These are phyloP conservation scores for Kluyveromyces lactis DNA, from an alignment of 805 yeast genomes.

Conservation along the genomic window DNA sequence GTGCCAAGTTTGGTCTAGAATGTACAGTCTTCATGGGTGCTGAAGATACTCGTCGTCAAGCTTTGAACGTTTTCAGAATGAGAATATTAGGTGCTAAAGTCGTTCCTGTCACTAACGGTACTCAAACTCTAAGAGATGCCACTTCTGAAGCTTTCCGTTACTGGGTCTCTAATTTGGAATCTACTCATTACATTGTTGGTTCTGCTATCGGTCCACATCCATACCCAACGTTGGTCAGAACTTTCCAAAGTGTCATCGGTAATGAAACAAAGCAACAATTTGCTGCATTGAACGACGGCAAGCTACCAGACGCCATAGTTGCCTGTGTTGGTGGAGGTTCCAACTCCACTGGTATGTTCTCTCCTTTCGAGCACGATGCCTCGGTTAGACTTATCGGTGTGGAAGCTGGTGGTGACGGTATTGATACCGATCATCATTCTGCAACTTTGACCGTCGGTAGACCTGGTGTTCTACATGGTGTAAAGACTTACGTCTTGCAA, in stretches of 20 bases:
- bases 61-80: slow-evolving; percentile 96
- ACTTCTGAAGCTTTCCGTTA: slow-evolving; percentile 92
- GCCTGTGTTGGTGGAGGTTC: slow-evolving; percentile 99
- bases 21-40: slow-evolving; percentile 99
- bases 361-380: slow-evolving; percentile 79
- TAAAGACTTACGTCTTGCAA: slow-evolving; percentile 87
- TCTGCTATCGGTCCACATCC: slow-evolving; percentile 99
- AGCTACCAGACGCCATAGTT: slow-evolving; percentile 85
- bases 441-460: slow-evolving; percentile 93
- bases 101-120: slow-evolving; percentile 88
- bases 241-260: slow-evolving; percentile 97
- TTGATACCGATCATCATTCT: slow-evolving; percentile 81
- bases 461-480: slow-evolving; percentile 98
- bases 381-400: slow-evolving; percentile 82
- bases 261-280: slow-evolving; percentile 90
- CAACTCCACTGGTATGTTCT: slow-evolving; percentile 91
- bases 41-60: slow-evolving; percentile 97
- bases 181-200: slow-evolving; percentile 94
- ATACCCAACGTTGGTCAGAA: slow-evolving; percentile 94
- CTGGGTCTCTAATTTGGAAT: slow-evolving; percentile 84
- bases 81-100: slow-evolving; percentile 93
- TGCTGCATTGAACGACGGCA: slow-evolving; percentile 66
- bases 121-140: slow-evolving; percentile 94
- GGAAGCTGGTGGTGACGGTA: slow-evolving; percentile 98
- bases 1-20: slow-evolving; percentile 85